Conservation (phyloP, 257 asterid genomes). For the Catharanthus roseus region DNA sequence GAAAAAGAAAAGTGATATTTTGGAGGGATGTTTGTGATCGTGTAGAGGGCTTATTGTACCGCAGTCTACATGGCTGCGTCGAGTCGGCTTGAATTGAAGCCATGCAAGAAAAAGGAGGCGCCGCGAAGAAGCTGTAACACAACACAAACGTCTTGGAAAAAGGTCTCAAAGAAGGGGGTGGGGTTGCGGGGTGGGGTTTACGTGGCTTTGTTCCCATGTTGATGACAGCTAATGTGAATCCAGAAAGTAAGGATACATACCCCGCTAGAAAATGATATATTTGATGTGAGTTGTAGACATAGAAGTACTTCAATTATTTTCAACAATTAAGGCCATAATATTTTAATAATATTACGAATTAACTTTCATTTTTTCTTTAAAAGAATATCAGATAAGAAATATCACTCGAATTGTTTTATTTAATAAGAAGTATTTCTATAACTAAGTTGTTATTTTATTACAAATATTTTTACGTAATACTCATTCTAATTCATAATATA, state of each 20-base stretch:
- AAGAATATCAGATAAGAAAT: no score
- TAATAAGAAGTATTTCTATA: no score
- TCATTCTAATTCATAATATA: no score
- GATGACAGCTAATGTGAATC: slow-evolving; percentile 49
- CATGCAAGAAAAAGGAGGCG: slow-evolving; percentile 33
- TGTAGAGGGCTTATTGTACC: no score
- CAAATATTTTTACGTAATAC: no score
- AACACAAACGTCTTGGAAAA: neutral
- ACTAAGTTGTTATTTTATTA: no score
- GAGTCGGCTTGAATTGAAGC: slow-evolving; percentile 37
- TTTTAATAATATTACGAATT: no score
- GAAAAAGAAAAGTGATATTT: neutral
- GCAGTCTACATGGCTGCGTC: slow-evolving; percentile 26
- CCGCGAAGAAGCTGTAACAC: slow-evolving; percentile 13
- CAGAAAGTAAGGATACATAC: slow-evolving; percentile 23
- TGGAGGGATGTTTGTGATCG: neutral
- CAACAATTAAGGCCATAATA: neutral
- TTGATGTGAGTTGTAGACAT: neutral
- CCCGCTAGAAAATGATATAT: slow-evolving; percentile 25
- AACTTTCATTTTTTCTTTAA: no score
- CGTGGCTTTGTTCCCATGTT: slow-evolving; percentile 29
- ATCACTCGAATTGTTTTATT: no score
- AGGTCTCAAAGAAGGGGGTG: neutral
- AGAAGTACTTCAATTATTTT: neutral
- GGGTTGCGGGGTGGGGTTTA: neutral